Base-by-base conservation (phyloP, 768 basidiomycete species). In the Pleurotus platypus region DNA sequence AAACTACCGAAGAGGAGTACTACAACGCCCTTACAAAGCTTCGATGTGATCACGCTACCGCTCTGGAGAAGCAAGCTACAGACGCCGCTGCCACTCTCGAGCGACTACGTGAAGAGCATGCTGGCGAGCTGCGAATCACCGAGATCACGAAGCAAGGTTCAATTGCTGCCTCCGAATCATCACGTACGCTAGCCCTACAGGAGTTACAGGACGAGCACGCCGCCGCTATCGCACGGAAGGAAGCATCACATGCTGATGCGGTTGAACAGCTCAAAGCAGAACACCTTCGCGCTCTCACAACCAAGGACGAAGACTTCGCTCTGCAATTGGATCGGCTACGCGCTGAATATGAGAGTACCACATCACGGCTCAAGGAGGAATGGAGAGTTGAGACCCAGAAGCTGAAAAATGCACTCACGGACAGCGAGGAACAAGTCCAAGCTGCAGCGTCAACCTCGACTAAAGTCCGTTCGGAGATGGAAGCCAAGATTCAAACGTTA, bases 11-110 rank as follows among this genome's bases (percentile, higher is more conserved):
- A 64, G 90, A 87, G 63, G 87, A 92, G 66, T 92, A 91, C 64
- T 90, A 92, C 67, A 85, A 91, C 57, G 85, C 84, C 18, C 74
- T 94, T 42, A 89, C 85, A 12, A 89, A 89, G 62, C 80, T 93
- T 48, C 87, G 90, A 43, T 75, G 67, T 12, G 87, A 90, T 65
- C 90, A 94, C 62, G 77, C 81, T 2, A 81, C 85, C 59, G 77
- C 82, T 22, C 73, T 93, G 57, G 81, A 82, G 60, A 82, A 77
- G 62, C 81, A 87, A 56, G 75, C 81, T 1, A 76, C 77, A 4
- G 87, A 92, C 56, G 73, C 80, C 16, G 74, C 82, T 39, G 83
- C 82, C 4, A 76, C 75, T 9, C 73, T 93, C n/a, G 85, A 88
- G 54, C 80, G 89, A 46, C 70, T 92, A 60, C 82, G 81, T 56